Evolutionary conservation across 2,329 filamentous ascomycete genomes (phyloP), one percentile per base, ranked within the genome.

Genomic region (Scedosporium boydii): DNA sequence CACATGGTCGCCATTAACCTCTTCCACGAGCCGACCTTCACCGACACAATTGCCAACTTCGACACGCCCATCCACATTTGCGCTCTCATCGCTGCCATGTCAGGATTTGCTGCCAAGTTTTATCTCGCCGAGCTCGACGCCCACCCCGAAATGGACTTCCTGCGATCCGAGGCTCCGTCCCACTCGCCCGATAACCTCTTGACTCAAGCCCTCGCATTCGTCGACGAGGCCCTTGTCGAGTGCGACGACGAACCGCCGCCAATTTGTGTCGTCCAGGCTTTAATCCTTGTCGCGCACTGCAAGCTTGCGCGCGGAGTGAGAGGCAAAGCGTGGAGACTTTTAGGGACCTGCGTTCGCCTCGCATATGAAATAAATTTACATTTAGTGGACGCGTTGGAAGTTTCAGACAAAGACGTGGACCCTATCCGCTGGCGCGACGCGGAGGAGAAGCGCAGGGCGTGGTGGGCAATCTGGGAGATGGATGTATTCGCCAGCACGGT

Each of bases 401-500:
- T 55, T 4, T 42, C 61, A 14, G 34, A 46, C 10, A 10, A 38
- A 14, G 58, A 6, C 7, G 53, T 64, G 51, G 58, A 66, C n/a
- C 53, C 60, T 7, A 60, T 67, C 23, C 63, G 63, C 21, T 73
- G 71, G 69, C 62, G 64, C 14, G 59, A 66, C 0, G 64, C 70
- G 3, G 75, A 77, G 66, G 75, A 76, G 64, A 69, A 72, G 56
- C 70, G 75, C 1, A 69, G 75, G 3, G 70, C 71, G 1, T 77
- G 72, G 70, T 77, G 74, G 75, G 71, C 74, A 0, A 70, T 76
- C n/a, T 77, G 73, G 74, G 75, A 77, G 61, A 75, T 77, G 71
- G 75, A 77, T 62, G 71, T 75, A 7, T 77, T 75, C 63, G 74
- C 74, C 2, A 74, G 70, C 58, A 73, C 73, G n/a, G 73, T 77